Evolutionary conservation across 1,139 yeast species (phyloP).

Genomic region (Yamadazyma diospyri): DNA sequence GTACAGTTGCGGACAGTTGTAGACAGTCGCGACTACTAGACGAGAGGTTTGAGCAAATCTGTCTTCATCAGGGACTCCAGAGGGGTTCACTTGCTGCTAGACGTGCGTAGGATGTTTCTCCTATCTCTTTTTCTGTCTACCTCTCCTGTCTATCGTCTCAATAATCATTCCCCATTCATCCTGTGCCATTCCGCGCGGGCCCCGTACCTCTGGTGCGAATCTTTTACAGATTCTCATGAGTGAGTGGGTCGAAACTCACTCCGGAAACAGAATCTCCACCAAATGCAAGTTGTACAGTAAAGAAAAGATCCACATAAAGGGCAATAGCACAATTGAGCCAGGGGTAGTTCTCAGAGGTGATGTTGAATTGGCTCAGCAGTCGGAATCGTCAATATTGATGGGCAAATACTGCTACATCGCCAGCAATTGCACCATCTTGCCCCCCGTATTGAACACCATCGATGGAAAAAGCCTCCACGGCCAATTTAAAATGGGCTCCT

Average conservation of each 20-base stretch:
- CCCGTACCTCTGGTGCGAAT: too few species aligned
- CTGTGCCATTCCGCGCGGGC: too few species aligned
- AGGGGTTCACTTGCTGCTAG: too few species aligned
- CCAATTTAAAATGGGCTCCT: conserved; percentile 53
- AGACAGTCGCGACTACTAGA: too few species aligned
- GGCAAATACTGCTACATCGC: conserved; percentile 51
- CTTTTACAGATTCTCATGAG: too few species aligned
- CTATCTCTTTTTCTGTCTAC: too few species aligned
- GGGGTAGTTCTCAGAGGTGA: conserved; percentile 39
- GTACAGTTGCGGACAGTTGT: too few species aligned
- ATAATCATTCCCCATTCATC: conserved; percentile 1
- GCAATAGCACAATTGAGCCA: conserved; percentile 30
- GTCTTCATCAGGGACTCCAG: too few species aligned
- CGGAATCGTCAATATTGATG: conserved; percentile 37
- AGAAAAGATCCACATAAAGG: conserved; percentile 26
- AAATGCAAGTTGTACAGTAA: conserved; percentile 32
- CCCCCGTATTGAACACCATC: conserved; percentile 24
- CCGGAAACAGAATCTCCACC: conserved; percentile 58
- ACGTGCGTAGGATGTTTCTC: too few species aligned
- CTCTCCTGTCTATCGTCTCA: conserved; percentile 1
- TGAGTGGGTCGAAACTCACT: conserved; percentile 41
- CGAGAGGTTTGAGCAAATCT: too few species aligned
- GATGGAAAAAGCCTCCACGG: conserved; percentile 17
- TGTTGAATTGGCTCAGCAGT: conserved; percentile 21
- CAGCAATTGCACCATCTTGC: conserved; percentile 24